Conservation (phyloP, 2,329 filamentous ascomycete species). For the Exophiala spinifera region DNA sequence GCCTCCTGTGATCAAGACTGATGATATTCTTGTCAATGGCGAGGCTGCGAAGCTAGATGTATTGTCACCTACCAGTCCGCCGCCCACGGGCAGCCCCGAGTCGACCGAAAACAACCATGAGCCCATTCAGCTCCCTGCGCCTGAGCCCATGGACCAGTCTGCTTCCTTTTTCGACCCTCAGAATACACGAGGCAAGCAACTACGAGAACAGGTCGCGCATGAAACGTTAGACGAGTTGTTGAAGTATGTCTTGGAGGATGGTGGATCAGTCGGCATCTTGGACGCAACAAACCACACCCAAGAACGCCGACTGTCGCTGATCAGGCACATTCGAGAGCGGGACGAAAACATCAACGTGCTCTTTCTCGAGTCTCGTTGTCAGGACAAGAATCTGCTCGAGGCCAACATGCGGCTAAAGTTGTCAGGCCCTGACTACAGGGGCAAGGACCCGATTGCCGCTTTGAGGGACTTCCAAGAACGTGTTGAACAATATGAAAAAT, state of each 20-base stretch:
- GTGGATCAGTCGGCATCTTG: conserved; percentile 88
- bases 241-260: conserved; percentile 77
- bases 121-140: conserved; percentile 31
- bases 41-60: conserved; percentile 30
- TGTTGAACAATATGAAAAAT: conserved; percentile 88
- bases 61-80: conserved; percentile 17
- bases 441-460: conserved; percentile 82
- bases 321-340: conserved; percentile 74
- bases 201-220: conserved; percentile 88
- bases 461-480: conserved; percentile 89
- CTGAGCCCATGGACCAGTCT: conserved; percentile 73
- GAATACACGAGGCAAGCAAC: conserved; percentile 74
- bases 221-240: conserved; percentile 89
- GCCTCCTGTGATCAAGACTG: conserved; percentile 46
- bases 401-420: conserved; percentile 97
- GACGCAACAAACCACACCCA: conserved; percentile 97
- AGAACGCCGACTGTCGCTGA: conserved; percentile 75
- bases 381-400: conserved; percentile 79
- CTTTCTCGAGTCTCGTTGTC: conserved; percentile 92
- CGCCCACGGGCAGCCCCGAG: conserved; percentile 14
- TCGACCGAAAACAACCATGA: conserved; percentile 6
- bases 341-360: conserved; percentile 83
- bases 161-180: conserved; percentile 91
- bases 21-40: conserved; percentile 60
- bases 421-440: conserved; percentile 91